Conservation (phyloP, 352 stramenopile genomes). For the Phytophthora tubulina region DNA sequence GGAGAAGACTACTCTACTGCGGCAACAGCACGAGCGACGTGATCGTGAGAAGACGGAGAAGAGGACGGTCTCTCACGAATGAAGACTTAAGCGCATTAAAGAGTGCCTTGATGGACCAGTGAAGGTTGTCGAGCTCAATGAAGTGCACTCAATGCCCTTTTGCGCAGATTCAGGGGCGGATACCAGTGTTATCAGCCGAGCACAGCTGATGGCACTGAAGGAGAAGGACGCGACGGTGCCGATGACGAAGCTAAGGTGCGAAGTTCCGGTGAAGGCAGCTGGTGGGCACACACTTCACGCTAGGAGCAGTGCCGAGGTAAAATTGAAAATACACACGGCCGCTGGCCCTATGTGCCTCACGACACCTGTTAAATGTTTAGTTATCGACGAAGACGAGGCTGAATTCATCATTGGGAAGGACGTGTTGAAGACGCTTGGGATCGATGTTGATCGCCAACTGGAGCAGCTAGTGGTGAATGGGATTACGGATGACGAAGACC, state of each 20-base stretch:
- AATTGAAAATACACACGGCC: not conserved
- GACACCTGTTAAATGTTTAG: not conserved
- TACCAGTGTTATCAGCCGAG: not conserved
- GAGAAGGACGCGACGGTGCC: too few species aligned
- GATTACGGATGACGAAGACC: too few species aligned
- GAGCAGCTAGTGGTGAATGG: not conserved
- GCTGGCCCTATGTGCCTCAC: not conserved
- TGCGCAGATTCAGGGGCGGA: conserved; percentile 5
- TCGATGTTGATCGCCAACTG: not conserved
- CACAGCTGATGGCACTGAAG: not conserved
- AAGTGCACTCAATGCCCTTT: conserved; percentile 15
- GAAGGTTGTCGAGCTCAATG: conserved; percentile 5
- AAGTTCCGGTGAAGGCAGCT: not conserved
- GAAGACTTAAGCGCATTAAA: conserved; percentile 3
- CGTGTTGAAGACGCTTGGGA: not conserved
- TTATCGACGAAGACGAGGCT: not conserved
- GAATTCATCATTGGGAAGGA: not conserved
- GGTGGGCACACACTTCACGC: not conserved
- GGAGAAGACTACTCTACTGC: conserved; percentile 6
- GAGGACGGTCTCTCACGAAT: not conserved
- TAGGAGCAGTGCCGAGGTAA: too few species aligned
- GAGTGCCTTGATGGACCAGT: not conserved
- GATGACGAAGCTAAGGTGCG: too few species aligned
- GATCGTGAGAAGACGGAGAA: not conserved
- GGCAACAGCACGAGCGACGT: conserved; percentile 1